Evolutionary conservation across 2,329 filamentous ascomycete species (phyloP), one percentile per base, ranked within the genome.

Genomic region (Fusarium liriodendri): DNA sequence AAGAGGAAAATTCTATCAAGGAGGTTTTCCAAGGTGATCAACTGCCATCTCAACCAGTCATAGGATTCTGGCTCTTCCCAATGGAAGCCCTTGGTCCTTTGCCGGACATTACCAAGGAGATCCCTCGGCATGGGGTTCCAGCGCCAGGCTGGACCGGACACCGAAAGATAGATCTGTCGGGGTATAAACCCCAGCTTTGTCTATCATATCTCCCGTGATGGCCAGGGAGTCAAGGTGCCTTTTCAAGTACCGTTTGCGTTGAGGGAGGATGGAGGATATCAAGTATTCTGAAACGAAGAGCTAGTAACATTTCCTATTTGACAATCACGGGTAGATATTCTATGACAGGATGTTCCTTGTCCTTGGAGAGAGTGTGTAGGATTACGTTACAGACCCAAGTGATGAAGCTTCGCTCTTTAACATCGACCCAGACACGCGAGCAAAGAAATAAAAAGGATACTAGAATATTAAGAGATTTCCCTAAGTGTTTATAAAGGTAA

Each of bases 1-100:
- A 35, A 18, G 8, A 25, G 1, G n/a, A 18, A 25, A 10, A n/a
- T 7, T 16, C 1, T 38, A 5, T 9, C 8, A 16, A 38, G 16
- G 13, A 35, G 14, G 6, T 5, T 4, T 33, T 32, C 20, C 50
- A 33, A 2, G 18, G 10, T 16, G 11, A 11, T 4, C n/a, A 25
- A 13, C 29, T 32, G 20, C 52, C 52, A 0, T 2, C 18, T 27
- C 32, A 1, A 7, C 16, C 54, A 38, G 54, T 22, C 2, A 11
- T 35, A 1, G 54, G 54, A 4, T 38, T 58, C 20, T 38, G 33
- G 33, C 33, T 58, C 5, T 38, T 58, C 22, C 54, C 22, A 11
- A 27, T 82, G 29, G 79, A 77, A 40, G 82, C 79, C 50, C 78
- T 82, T 6, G 77, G 75, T 4, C 79, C 79, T 65, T 73, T 83